phyloP scores from a whole-genome alignment of 768 basidiomycete species.

The Symmetrospora coprosmae region DNA sequence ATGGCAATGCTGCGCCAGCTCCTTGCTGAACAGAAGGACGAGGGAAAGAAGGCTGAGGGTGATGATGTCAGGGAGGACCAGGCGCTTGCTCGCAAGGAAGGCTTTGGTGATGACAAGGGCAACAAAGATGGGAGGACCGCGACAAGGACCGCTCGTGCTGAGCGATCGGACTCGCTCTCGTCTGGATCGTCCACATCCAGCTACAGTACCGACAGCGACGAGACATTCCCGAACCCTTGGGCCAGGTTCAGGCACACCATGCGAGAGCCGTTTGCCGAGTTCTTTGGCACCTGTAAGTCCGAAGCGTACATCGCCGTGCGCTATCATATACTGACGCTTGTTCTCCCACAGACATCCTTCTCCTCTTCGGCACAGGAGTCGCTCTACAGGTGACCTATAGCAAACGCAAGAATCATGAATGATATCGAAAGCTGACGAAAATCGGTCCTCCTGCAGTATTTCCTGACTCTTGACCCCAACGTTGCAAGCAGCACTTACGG shows the following conservation, averaged over 20 bases:
- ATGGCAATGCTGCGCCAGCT: not conserved
- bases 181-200: not conserved
- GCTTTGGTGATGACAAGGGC: not conserved
- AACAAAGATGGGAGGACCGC: not conserved
- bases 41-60: not conserved
- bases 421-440: no score
- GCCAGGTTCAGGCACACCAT: constrained; percentile 19
- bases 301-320: not conserved
- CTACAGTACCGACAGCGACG: not conserved
- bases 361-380: constrained; percentile 22
- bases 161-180: not conserved
- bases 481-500: not conserved
- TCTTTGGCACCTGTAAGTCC: constrained; percentile 16
- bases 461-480: constrained; percentile 23
- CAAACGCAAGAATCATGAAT: no score
- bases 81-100: constrained; percentile 3
- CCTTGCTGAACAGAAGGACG: not conserved
- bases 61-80: constrained; percentile 4
- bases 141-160: not conserved
- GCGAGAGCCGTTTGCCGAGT: constrained; percentile 21
- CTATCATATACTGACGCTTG: not conserved
- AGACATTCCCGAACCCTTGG: constrained; percentile 21
- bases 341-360: not conserved
- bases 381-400: not conserved
- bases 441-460: not conserved